Conservation (phyloP, 2,329 filamentous ascomycete species). For the Phaeosphaeriaceae sp. region DNA sequence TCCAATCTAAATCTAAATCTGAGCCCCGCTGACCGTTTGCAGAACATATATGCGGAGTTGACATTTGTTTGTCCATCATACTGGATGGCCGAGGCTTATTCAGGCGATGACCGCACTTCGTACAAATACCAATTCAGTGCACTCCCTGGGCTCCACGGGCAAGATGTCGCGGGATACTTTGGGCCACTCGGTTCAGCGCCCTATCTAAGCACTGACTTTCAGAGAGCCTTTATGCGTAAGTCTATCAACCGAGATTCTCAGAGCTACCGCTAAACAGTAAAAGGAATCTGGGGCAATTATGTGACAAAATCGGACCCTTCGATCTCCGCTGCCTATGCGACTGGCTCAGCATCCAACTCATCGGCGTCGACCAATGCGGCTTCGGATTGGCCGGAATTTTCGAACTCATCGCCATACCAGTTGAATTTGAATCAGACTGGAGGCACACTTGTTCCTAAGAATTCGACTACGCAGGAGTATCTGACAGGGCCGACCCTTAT, state of each 20-base stretch:
- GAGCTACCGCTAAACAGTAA: slow-evolving; percentile 1
- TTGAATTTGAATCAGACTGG: slow-evolving; percentile 29
- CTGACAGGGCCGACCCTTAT: slow-evolving; percentile 16
- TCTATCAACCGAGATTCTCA: not conserved
- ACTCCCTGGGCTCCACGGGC: slow-evolving; percentile 20
- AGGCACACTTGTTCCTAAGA: slow-evolving; percentile 3
- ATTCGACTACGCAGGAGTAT: not conserved
- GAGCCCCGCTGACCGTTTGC: not conserved
- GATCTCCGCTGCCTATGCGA: slow-evolving; percentile 12
- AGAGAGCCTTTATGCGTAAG: slow-evolving; percentile 4
- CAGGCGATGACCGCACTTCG: slow-evolving; percentile 1
- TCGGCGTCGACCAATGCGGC: slow-evolving; percentile 4
- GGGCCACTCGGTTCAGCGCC: slow-evolving; percentile 16
- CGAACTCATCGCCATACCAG: slow-evolving; percentile 11
- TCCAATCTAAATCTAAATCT: not conserved
- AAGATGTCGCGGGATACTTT: slow-evolving; percentile 22
- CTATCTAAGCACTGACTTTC: slow-evolving; percentile 10
- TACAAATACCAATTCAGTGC: slow-evolving; percentile 32
- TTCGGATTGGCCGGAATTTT: slow-evolving; percentile 22
- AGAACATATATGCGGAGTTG: slow-evolving; percentile 61
- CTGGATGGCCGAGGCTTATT: slow-evolving; percentile 61
- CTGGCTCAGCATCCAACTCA: slow-evolving; percentile 7
- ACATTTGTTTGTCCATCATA: slow-evolving; percentile 64
- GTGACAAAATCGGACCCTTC: slow-evolving; percentile 18
- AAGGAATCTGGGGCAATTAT: slow-evolving; percentile 26